Base-by-base conservation (phyloP, 768 basidiomycete genomes). In the Lactarius akahatsu region DNA sequence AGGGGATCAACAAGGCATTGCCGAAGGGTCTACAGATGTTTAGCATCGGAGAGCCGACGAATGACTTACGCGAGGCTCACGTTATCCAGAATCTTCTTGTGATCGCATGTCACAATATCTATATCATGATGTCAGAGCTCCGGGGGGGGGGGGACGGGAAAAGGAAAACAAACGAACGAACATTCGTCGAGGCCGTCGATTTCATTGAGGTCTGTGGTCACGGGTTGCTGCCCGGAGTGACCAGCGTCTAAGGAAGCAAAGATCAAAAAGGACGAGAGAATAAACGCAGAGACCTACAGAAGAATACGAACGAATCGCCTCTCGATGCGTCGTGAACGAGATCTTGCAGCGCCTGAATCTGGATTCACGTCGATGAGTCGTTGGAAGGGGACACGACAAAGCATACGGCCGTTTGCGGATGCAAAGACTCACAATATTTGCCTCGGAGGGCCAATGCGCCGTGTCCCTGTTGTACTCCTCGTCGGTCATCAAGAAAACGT, bases 301-400 rank as follows among this genome's bases (percentile, higher is more conserved):
- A 62, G n/a, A 72, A 68, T 4, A 73, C 64, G 18, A 73, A 67
- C 3, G 28, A 36, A 55, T 73, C 72, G 3, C 61, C 59, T 1
- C 55, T 50, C 13, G 34, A 62, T 4, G 68, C 68, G 23, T 36
- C 64, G 2, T 56, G 34, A 0, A 73, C 72, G 32, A 72, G 50
- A 15, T 26, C 18, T 20, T 67, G 28, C 50, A 73, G 64, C 26
- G 69, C 65, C 4, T n/a, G 43, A 6, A 72, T 9, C 72, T 72
- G 4, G 11, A 15, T 50, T 6, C 11, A 52, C 11, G n/a, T 23
- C n/a, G n/a, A 5, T 5, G 11, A 23, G 47, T 30, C 4, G 7
- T 47, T n/a, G 10, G n/a, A 47, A 23, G 8, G 45, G 8, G n/a
- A 4, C 23, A 2, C 23, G 47, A 7, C n/a, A 50, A 47, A 23